Conservation (phyloP, 2,329 filamentous ascomycete genomes). For the Coniochaeta sp. region DNA sequence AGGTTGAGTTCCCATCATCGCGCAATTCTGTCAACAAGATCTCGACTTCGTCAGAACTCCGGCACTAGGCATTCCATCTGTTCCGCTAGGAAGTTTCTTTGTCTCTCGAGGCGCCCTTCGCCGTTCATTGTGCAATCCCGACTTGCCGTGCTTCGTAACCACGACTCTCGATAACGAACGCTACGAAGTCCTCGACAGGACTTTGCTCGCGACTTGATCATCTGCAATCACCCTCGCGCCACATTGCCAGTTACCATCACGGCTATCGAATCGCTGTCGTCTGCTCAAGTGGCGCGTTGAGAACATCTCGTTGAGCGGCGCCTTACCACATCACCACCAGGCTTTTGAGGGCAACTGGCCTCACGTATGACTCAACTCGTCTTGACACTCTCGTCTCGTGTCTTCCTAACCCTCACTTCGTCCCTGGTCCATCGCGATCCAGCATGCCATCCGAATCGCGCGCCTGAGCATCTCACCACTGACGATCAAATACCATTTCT, state of each 20-base stretch:
- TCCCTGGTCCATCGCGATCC: constrained; percentile 30
- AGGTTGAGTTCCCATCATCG: background rate
- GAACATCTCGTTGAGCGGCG: constrained; percentile 3
- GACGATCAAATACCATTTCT: constrained; percentile 20
- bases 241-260: background rate
- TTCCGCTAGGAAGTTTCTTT: constrained; percentile 16
- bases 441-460: constrained; percentile 51
- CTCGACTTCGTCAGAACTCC: background rate
- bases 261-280: background rate
- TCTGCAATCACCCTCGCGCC: background rate
- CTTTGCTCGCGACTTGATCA: background rate
- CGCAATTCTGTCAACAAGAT: background rate
- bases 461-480: constrained; percentile 38
- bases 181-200: background rate
- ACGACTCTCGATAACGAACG: background rate
- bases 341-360: background rate
- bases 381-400: constrained; percentile 6
- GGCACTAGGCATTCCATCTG: constrained; percentile 8
- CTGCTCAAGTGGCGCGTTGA: background rate
- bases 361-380: constrained; percentile 13
- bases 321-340: constrained; percentile 7
- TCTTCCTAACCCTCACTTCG: constrained; percentile 22
- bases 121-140: constrained; percentile 15
- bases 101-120: constrained; percentile 21
- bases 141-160: constrained; percentile 5